phyloP scores from a whole-genome alignment of 225 moss, liverwort and hornwort species.

The Sphagnum contortum region DNA sequence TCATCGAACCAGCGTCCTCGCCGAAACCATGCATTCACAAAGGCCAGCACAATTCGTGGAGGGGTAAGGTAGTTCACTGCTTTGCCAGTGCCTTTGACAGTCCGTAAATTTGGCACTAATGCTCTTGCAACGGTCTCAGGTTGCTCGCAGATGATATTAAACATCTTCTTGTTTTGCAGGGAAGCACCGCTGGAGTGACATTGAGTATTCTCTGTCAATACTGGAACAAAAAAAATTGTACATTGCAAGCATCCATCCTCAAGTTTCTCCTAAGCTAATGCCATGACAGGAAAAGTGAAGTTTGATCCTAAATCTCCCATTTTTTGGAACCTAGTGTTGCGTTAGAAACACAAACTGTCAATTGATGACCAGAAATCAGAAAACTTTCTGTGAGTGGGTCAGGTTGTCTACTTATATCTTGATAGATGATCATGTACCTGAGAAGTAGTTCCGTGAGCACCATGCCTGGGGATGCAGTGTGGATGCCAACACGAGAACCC shows the following conservation, averaged over 20 bases:
- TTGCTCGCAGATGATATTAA: constrained; percentile 89
- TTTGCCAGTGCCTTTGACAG: constrained; percentile 83
- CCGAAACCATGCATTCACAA: constrained; percentile 74
- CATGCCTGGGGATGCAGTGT: constrained; percentile 96
- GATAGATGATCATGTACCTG: constrained; percentile 21
- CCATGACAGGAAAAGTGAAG: too few relatives aligned
- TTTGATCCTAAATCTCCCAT: too few relatives aligned
- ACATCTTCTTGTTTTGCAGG: constrained; percentile 81
- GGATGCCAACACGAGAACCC: constrained; percentile 76
- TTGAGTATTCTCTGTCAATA: too few relatives aligned
- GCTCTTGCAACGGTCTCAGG: constrained; percentile 94
- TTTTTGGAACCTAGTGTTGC: too few relatives aligned
- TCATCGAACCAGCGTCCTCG: constrained; percentile 92
- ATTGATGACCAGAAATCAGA: too few relatives aligned
- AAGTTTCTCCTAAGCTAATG: too few relatives aligned
- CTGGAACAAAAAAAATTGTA: too few relatives aligned
- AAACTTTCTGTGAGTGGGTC: too few relatives aligned
- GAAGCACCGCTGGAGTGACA: constrained; percentile 50
- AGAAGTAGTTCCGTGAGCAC: constrained; percentile 92
- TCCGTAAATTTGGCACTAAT: constrained; percentile 61
- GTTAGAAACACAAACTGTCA: too few relatives aligned
- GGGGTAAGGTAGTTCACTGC: constrained; percentile 85
- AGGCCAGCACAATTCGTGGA: constrained; percentile 73
- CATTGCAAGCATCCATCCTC: too few relatives aligned
- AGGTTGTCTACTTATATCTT: too few relatives aligned